Conservation (phyloP, 2,329 filamentous ascomycete species). For the Diplodia seriata region DNA sequence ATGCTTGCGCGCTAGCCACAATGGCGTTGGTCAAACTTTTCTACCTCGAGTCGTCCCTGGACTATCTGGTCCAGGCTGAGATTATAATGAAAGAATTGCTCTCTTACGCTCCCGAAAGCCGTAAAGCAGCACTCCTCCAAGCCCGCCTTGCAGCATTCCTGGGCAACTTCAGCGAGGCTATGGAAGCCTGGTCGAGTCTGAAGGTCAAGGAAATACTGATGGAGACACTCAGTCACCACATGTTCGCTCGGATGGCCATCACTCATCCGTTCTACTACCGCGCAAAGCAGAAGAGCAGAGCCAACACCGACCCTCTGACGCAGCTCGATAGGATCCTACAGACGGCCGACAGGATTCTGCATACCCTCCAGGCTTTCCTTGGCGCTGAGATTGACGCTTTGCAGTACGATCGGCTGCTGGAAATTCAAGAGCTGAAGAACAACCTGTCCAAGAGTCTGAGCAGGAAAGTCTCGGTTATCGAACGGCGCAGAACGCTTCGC, state of each 20-base stretch:
- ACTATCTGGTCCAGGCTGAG: constrained; percentile 24
- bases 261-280: constrained; percentile 24
- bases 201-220: constrained; percentile 29
- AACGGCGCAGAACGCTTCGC: constrained; percentile 22
- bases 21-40: constrained; percentile 28
- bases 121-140: constrained; percentile 27
- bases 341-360: constrained; percentile 9
- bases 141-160: constrained; percentile 13
- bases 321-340: constrained; percentile 19
- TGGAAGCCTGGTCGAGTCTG: constrained; percentile 10
- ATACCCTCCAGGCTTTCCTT: constrained; percentile 21
- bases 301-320: constrained; percentile 17
- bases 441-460: constrained; percentile 23
- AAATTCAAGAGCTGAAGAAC: constrained; percentile 30
- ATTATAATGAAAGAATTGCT: constrained; percentile 22
- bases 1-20: constrained; percentile 19
- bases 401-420: constrained; percentile 29
- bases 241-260: constrained; percentile 26
- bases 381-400: constrained; percentile 29
- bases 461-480: constrained; percentile 25
- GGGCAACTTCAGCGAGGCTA: constrained; percentile 21
- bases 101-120: constrained; percentile 15
- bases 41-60: constrained; percentile 20
- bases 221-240: constrained; percentile 31
- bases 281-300: not conserved